Conservation (phyloP, 2,329 filamentous ascomycete genomes). For the Bipolaris bicolor region DNA sequence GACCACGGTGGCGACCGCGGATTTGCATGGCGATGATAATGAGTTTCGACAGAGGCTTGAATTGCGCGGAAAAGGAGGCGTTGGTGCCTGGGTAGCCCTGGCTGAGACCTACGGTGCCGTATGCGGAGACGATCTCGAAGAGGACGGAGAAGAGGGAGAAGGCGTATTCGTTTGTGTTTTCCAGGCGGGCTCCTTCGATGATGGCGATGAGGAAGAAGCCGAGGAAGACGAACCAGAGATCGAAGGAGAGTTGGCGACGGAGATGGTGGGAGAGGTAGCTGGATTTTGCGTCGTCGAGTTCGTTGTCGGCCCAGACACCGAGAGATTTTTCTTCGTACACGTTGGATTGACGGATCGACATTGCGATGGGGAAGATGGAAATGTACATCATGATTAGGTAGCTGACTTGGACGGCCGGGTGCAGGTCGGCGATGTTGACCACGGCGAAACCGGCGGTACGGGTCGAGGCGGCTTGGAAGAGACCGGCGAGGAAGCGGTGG, state of each 20-base stretch:
- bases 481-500: slow-evolving; percentile 79
- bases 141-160: slow-evolving; percentile 58
- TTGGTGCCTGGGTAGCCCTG: slow-evolving; percentile 80
- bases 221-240: slow-evolving; percentile 95
- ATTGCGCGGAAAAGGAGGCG: slow-evolving; percentile 82
- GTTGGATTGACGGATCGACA: slow-evolving; percentile 90
- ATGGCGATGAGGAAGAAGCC: slow-evolving; percentile 93
- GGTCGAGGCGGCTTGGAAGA: slow-evolving; percentile 89
- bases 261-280: slow-evolving; percentile 92
- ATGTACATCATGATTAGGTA: slow-evolving; percentile 99
- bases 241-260: slow-evolving; percentile 91
- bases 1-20: slow-evolving; percentile 68
- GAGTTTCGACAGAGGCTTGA: slow-evolving; percentile 71
- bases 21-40: slow-evolving; percentile 72
- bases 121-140: slow-evolving; percentile 52
- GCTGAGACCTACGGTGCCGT: slow-evolving; percentile 87
- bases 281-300: slow-evolving; percentile 63
- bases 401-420: slow-evolving; percentile 90
- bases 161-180: slow-evolving; percentile 62
- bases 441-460: slow-evolving; percentile 89
- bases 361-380: slow-evolving; percentile 94
- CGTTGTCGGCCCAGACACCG: slow-evolving; percentile 69
- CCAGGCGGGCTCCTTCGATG: slow-evolving; percentile 76
- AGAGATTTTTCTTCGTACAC: slow-evolving; percentile 93
- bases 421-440: slow-evolving; percentile 76